Conservation (phyloP, 2,329 filamentous ascomycete species). For the Venturia pyrina region DNA sequence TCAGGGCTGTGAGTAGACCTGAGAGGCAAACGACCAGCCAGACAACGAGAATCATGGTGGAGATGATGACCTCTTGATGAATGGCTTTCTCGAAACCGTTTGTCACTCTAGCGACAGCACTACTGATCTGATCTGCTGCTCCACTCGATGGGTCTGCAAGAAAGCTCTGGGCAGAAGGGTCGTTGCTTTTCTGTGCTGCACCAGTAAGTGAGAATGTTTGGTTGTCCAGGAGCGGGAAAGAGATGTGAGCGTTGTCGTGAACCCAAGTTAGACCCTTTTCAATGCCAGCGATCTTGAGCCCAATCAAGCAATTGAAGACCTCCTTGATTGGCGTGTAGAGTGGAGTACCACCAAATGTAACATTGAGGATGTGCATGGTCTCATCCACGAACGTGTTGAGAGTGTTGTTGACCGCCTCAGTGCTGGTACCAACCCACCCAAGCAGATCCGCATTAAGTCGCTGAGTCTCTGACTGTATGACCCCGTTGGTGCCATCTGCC, state of each 20-base stretch:
- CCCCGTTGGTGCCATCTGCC: conserved; percentile 65
- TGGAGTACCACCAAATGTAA: conserved; percentile 71
- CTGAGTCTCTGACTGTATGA: conserved; percentile 52
- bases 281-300: conserved; percentile 74
- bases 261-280: conserved; percentile 92
- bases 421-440: conserved; percentile 78
- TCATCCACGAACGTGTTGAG: conserved; percentile 71
- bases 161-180: conserved; percentile 55
- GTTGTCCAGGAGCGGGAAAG: conserved; percentile 67
- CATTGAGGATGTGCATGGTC: conserved; percentile 64
- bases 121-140: conserved; percentile 72
- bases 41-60: conserved; percentile 59
- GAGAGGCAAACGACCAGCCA: conserved; percentile 71
- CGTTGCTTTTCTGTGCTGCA: conserved; percentile 40
- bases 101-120: conserved; percentile 61
- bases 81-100: conserved; percentile 58
- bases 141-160: conserved; percentile 64
- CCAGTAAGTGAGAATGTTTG: conserved; percentile 79
- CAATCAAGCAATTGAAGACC: conserved; percentile 77
- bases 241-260: conserved; percentile 71
- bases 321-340: conserved; percentile 69
- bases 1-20: conserved; percentile 57
- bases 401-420: conserved; percentile 72
- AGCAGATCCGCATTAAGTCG: conserved; percentile 80
- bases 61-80: conserved; percentile 69